Evolutionary conservation across 192 early-diverging fungal genomes (phyloP).

Genomic region (Backusella circina): DNA sequence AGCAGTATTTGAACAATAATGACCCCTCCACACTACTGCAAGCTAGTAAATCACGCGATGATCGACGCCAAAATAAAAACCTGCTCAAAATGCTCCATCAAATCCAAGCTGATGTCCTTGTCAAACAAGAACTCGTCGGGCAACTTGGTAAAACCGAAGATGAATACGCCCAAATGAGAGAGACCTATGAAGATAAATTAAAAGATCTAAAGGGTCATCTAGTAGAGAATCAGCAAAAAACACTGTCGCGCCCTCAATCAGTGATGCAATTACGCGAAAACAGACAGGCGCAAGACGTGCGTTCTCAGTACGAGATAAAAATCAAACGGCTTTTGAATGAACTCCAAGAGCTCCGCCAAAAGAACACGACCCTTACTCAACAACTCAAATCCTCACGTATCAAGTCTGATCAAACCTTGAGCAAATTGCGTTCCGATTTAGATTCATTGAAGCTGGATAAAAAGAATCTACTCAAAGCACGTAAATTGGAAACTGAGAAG

Average conservation of each 20-base stretch:
- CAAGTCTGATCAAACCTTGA: slow-evolving; percentile 52
- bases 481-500: slow-evolving; percentile 55
- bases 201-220: slow-evolving; percentile 47
- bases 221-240: background rate
- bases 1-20: background rate
- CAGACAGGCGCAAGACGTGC: slow-evolving; percentile 31
- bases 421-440: slow-evolving; percentile 55
- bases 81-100: slow-evolving; percentile 46
- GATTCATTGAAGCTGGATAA: slow-evolving; percentile 73
- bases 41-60: background rate
- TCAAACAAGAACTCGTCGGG: slow-evolving; percentile 52
- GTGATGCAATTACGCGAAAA: slow-evolving; percentile 8
- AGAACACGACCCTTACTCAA: slow-evolving; percentile 42
- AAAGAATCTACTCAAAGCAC: slow-evolving; percentile 59
- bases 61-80: slow-evolving; percentile 9
- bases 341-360: slow-evolving; percentile 42
- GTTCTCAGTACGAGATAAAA: slow-evolving; percentile 48
- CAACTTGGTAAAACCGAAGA: slow-evolving; percentile 49
- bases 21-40: background rate
- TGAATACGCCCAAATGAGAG: slow-evolving; percentile 48
- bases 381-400: slow-evolving; percentile 34
- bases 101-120: slow-evolving; percentile 47
- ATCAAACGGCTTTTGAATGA: slow-evolving; percentile 51
- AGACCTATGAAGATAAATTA: slow-evolving; percentile 67
- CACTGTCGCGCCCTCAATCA: background rate